Base-by-base conservation (phyloP, 768 basidiomycete genomes). In the Naematelia aurantialba region DNA sequence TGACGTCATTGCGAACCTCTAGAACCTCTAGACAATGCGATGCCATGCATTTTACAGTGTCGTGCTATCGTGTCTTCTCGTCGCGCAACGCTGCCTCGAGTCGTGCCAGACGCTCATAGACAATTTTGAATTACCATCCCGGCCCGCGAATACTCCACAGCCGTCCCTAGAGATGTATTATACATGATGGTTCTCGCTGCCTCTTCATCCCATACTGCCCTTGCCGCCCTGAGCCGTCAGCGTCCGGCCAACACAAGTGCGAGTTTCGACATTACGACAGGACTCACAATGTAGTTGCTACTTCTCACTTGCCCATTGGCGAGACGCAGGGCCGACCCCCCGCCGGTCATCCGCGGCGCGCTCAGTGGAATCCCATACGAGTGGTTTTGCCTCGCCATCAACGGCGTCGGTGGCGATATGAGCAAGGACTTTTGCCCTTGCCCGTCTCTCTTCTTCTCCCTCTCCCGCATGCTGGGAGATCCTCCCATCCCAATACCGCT, bases 391-490 rank as follows among this genome's bases (percentile, higher is more conserved):
- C 70, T 31, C n/a, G 70, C 68, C 59, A 69, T 66, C 44, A 72
- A 55, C 12, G 70, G 68, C 8, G 70, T 72, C 24, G 70, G 70
- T 10, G 70, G 70, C 26, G 68, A 69, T 42, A 72, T 72, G 42
- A 69, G 39, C 31, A 72, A 47, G 19, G 24, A 47, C 21, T 47
- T 19, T 25, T 47, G n/a, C 8, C 50, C 24, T 30, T 54, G 51
- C 42, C 42, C 42, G n/a, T n/a, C n/a, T 44, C 12, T 19, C 42
- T 44, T 44, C n/a, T 65, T 50, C 45, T 66, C 61, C 57, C 66
- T 66, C 12, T 60, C 56, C 42, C 55, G 48, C 22, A 29, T 17
- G 19, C 39, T 59, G 10, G 39, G 5, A 19, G 30, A 12, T 44
- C 54, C 4, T 29, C 21, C 19, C 39, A 24, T 24, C 29, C 11